Base-by-base conservation (phyloP, 208 protist species). In the Trypanosoma melophagium region DNA sequence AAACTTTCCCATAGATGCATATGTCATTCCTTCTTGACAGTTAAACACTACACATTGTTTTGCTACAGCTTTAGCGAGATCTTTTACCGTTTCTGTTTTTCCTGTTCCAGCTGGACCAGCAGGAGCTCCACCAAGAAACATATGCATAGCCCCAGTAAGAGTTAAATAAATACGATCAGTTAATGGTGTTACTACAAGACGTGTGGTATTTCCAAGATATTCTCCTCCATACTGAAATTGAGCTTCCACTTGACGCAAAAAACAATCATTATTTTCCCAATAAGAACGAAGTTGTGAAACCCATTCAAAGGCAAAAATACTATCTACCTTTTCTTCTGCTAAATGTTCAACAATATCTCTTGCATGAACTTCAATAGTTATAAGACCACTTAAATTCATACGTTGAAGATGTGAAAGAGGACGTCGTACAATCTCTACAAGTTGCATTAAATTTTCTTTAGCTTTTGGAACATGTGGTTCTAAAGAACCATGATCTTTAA, bases 41-140 rank as follows among this genome's bases (percentile, higher is more conserved):
- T 99, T 99, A 91, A 99, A 99, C 38, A 99, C 97, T 57, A 99
- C 95, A 60, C 97, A 99, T 80, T 99, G 96, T 80, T 98, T 98
- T 41, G 96, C 95, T 50, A 98, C 87, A 8, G 97, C 96, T 81
- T 98, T 98, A 38, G 97, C 96, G 13, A 99, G 79, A 77, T 99
- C 97, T 84, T 99, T 99, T 40, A 94, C 89, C 12, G 97, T 98
- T 71, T 99, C 97, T 45, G 98, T 99, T 84, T 99, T 99, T 62
- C 98, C 94, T 1, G 93, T 98, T 17, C 92, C 94, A 13, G 94
- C 94, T 19, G 94, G 94, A 13, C 94, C 94, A 40, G 94, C 94
- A 12, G 96, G 97, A 3, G 96, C 94, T 41, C 94, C 91, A 52
- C 97, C 97, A 56, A 97, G 85, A 54, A 98, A 94, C 84, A 98